These are phyloP conservation scores for Adansonia grandidieri DNA, from an alignment of 441 rosid species.

Conservation along the genomic window DNA sequence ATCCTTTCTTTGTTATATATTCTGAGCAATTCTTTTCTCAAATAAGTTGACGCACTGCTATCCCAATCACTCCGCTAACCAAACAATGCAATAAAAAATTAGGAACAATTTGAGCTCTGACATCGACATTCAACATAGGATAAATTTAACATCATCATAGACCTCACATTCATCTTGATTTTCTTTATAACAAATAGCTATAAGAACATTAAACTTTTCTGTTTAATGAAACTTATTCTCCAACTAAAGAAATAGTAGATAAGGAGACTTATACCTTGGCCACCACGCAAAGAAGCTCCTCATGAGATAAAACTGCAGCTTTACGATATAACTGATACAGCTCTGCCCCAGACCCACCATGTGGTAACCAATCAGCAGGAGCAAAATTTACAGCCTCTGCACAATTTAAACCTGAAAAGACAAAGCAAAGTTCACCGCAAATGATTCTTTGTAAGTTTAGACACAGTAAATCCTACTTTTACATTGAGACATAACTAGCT, in stretches of 20 bases:
- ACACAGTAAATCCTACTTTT: slow-evolving; percentile 18
- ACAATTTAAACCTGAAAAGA: slow-evolving; percentile 70
- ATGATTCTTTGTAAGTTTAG: slow-evolving; percentile 12
- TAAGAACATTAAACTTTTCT: not conserved
- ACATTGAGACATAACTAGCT: slow-evolving; percentile 28
- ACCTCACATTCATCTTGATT: slow-evolving; percentile 10
- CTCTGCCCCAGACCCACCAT: slow-evolving; percentile 87
- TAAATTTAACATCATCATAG: not conserved
- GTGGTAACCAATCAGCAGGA: slow-evolving; percentile 98
- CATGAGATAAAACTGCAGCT: slow-evolving; percentile 90
- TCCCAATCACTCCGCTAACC: slow-evolving; percentile 54
- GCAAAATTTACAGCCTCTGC: slow-evolving; percentile 87
- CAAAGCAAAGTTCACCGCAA: slow-evolving; percentile 10
- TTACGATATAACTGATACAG: slow-evolving; percentile 83
- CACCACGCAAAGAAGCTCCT: slow-evolving; percentile 95
- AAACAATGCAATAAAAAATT: slow-evolving; percentile 5
- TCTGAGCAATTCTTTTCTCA: slow-evolving; percentile 81
- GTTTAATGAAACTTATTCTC: slow-evolving; percentile 1
- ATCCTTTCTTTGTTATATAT: slow-evolving; percentile 65
- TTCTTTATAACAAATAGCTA: not conserved
- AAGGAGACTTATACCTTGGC: slow-evolving; percentile 61
- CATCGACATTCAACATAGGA: not conserved
- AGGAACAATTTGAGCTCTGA: not conserved
- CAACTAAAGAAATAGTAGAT: not conserved
- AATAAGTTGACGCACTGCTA: slow-evolving; percentile 59